Evolutionary conservation across 192 early-diverging fungal species (phyloP), one percentile per base, ranked within the genome.

Genomic region (Funneliformis geosporum): DNA sequence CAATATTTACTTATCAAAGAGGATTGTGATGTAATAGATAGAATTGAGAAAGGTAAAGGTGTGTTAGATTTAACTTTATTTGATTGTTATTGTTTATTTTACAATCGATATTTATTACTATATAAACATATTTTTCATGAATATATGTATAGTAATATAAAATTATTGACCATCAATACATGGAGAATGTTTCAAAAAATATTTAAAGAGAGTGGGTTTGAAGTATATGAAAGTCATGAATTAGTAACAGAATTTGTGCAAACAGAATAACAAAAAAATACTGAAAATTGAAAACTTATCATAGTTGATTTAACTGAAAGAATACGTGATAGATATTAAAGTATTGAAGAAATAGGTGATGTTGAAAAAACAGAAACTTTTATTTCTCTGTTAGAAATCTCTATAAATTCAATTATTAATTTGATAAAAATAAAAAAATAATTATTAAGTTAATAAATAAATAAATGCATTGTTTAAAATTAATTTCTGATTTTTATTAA

Each of bases 41-140:
- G 68, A 71, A 6, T 71, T 71, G 68, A 71, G 18, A 71, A 38
- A 42, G 68, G 40, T 8, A 71, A 71, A 43, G 33, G 42, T 39
- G 68, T 21, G 9, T 43, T 28, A 16, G 38, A 25, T 42, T 42
- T 67, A 27, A 67, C 28, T 12, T 67, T 11, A 5, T 11, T 39
- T 16, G 14, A 67, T 16, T 67, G 25, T 67, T 4, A 67, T 28
- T 67, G 65, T 28, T 27, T 67, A 5, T 67, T 67, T 67, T 67
- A 27, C 28, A 5, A 27, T 67, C 38, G 28, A 27, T 67, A 67
- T 11, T 67, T 38, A 39, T 27, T 67, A 12, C 25, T 27, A 21
- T 67, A 25, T 27, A 27, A 27, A 2, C 38, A 67, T 28, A 28
- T 67, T 14, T 67, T 67, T 67, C 65, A 67, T 60, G 12, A 60